These are phyloP conservation scores for Pseudogymnoascus sp. DNA, from an alignment of 2,329 filamentous ascomycete genomes.

Conservation along the genomic window DNA sequence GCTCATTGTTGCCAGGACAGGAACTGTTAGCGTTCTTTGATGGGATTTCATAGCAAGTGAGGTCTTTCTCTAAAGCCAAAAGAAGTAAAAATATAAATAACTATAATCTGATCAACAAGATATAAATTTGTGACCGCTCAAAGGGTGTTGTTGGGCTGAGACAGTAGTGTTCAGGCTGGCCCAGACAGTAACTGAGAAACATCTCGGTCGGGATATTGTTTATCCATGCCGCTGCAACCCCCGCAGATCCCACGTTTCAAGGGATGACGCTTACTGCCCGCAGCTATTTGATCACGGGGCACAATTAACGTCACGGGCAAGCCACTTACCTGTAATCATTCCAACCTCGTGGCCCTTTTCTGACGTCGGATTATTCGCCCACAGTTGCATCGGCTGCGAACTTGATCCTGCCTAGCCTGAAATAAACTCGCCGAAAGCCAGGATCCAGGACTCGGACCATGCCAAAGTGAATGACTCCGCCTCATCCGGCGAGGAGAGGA, in stretches of 20 bases:
- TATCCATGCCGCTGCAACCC: background rate
- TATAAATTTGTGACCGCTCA: background rate
- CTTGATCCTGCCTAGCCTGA: background rate
- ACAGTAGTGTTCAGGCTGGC: background rate
- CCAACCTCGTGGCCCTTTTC: background rate
- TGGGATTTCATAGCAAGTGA: background rate
- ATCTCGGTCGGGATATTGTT: background rate
- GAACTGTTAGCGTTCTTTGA: background rate
- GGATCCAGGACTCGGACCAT: background rate
- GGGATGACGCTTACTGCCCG: slow-evolving; percentile 2
- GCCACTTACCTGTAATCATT: background rate
- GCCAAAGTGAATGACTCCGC: slow-evolving; percentile 6
- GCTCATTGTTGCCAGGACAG: background rate
- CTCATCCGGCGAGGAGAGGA: slow-evolving; percentile 3
- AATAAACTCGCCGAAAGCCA: slow-evolving; percentile 4
- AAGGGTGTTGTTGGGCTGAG: background rate
- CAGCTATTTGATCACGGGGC: background rate
- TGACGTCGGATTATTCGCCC: background rate
- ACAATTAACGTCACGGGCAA: background rate
- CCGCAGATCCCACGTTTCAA: slow-evolving; percentile 1
- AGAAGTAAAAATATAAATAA: background rate
- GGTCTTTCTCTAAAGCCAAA: background rate
- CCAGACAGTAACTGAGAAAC: background rate
- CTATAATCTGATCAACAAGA: background rate
- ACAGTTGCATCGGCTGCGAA: background rate